A percentile compares a stretch with the other conserved stretches of the same genome.
Evolutionary conservation across 1,284 basidiomycete genomes (phyloP).

Genomic region (Cryptococcus sp.): DNA sequence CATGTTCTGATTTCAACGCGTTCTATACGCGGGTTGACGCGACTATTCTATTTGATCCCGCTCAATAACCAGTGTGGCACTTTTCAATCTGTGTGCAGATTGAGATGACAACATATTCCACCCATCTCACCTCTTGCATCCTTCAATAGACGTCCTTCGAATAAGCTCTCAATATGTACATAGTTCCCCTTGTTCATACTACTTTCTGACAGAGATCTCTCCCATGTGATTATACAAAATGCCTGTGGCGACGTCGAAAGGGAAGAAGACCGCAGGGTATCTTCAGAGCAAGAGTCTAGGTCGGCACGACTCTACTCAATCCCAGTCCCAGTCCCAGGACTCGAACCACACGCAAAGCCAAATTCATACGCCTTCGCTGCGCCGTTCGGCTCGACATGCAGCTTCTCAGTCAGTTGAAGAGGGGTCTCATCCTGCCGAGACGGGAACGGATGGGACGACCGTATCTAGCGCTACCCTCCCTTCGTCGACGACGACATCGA

Average conservation of each 20-base stretch:
- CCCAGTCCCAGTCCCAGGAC: constrained; percentile 2
- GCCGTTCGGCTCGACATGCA: constrained; percentile 7
- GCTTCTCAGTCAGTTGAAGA: background rate
- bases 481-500: background rate
- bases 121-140: background rate
- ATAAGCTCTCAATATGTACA: background rate
- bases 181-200: background rate
- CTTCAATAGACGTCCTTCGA: too few relatives aligned
- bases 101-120: background rate
- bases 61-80: background rate
- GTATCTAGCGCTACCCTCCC: constrained; percentile 28
- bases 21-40: constrained; percentile 11
- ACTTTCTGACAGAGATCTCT: too few relatives aligned
- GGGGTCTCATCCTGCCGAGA: background rate
- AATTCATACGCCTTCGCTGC: background rate
- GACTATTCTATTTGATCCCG: constrained; percentile 7
- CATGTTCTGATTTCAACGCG: background rate
- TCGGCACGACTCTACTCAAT: background rate
- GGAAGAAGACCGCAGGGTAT: too few relatives aligned
- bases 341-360: background rate
- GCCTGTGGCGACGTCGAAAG: too few relatives aligned
- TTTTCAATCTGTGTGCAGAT: background rate
- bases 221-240: too few relatives aligned
- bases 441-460: constrained; percentile 4
- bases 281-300: too few relatives aligned